phyloP scores from a whole-genome alignment of 2,329 filamentous ascomycete species.

The Penicillium sp. region DNA sequence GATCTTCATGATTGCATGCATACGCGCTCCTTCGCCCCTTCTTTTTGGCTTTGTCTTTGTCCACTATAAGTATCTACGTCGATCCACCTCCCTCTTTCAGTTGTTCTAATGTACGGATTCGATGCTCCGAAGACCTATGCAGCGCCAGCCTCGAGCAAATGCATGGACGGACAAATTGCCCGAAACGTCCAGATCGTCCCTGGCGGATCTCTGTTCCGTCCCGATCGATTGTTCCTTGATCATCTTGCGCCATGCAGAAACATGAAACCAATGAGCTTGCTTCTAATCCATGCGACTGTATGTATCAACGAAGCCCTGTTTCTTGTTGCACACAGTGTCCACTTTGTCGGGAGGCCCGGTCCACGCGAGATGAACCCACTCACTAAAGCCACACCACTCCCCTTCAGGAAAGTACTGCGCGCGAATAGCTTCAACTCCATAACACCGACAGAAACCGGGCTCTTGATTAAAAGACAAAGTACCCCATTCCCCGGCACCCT shows the following conservation, averaged over 20 bases:
- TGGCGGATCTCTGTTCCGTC: slow-evolving; percentile 11
- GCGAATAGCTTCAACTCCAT: not conserved
- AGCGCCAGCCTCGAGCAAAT: slow-evolving; percentile 1
- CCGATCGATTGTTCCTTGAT: slow-evolving; percentile 14
- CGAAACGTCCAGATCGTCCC: slow-evolving; percentile 20
- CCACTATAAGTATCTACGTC: not conserved
- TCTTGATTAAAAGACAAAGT: not conserved
- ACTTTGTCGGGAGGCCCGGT: slow-evolving; percentile 12
- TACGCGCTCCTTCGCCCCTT: not conserved
- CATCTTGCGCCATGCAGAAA: not conserved
- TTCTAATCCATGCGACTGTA: not conserved
- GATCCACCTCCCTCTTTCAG: slow-evolving; percentile 1
- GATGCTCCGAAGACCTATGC: not conserved
- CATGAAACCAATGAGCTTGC: not conserved
- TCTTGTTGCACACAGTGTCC: not conserved
- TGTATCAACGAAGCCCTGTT: no score
- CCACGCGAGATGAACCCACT: slow-evolving; percentile 15
- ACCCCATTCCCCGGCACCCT: not conserved
- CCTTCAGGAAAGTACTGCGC: not conserved
- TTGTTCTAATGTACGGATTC: not conserved
- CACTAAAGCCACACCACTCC: no score
- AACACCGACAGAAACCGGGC: not conserved
- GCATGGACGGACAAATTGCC: slow-evolving; percentile 24
- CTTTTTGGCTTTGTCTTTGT: not conserved
- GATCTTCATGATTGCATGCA: slow-evolving; percentile 10